These are phyloP conservation scores for Aspergillus niger DNA, from an alignment of 2,329 filamentous ascomycete species.

Conservation along the genomic window DNA sequence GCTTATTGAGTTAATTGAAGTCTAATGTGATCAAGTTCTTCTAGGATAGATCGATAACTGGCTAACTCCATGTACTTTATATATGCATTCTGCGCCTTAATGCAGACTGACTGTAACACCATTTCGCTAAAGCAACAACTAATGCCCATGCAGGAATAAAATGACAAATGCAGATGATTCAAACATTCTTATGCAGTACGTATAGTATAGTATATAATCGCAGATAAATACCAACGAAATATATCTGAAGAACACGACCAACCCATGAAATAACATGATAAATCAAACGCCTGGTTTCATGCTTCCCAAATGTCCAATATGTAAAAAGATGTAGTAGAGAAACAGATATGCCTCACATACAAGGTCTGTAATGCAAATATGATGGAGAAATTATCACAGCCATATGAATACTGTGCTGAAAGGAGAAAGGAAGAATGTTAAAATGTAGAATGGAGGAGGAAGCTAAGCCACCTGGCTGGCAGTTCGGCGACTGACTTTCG, in stretches of 20 bases:
- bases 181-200: not conserved
- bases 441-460: not conserved
- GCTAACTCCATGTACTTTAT: not conserved
- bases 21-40: not conserved
- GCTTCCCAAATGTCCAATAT: not conserved
- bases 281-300: not conserved
- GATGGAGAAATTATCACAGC: not conserved
- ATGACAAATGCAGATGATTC: not conserved
- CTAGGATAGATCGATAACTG: not conserved
- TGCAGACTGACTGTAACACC: not conserved
- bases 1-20: no score
- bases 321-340: not conserved
- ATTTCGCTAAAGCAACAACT: no score
- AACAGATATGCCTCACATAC: conserved; percentile 1
- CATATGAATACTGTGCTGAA: not conserved
- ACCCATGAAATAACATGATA: not conserved
- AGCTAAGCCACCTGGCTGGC: conserved; percentile 31
- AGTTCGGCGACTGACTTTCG: conserved; percentile 32
- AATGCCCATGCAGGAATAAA: not conserved
- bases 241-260: not conserved
- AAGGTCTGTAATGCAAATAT: not conserved
- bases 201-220: not conserved
- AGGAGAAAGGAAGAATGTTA: not conserved
- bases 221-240: not conserved
- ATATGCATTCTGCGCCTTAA: not conserved